These are phyloP conservation scores for Neonectria ditissima DNA, from an alignment of 2,329 filamentous ascomycete species.

Conservation along the genomic window DNA sequence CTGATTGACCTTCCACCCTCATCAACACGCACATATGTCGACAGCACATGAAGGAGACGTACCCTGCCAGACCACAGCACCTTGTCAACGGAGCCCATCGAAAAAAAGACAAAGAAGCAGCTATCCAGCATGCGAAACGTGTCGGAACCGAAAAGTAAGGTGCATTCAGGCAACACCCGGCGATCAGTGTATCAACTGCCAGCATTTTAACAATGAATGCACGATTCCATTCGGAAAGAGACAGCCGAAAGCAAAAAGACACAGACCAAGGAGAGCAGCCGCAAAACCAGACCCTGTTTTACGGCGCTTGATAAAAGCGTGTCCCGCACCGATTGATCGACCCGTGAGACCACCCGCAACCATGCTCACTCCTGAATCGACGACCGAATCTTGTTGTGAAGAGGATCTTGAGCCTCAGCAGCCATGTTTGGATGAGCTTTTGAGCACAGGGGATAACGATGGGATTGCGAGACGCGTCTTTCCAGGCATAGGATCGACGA, in stretches of 20 bases:
- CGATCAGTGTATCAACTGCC: conserved; percentile 12
- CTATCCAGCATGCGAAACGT: conserved; percentile 4
- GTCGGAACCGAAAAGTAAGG: conserved; percentile 13
- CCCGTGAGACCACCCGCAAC: neutral
- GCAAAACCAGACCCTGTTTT: neutral
- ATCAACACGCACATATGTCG: neutral
- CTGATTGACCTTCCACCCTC: neutral
- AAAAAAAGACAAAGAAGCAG: neutral
- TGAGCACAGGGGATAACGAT: neutral
- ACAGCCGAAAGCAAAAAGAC: neutral
- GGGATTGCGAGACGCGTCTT: neutral
- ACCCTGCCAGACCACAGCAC: neutral
- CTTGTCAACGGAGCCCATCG: neutral
- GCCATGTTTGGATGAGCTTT: neutral
- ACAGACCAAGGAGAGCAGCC: neutral
- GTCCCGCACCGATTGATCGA: neutral
- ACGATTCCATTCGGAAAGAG: neutral
- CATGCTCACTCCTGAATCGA: neutral
- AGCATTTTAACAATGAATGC: conserved; percentile 7
- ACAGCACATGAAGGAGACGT: neutral
- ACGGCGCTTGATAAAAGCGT: neutral
- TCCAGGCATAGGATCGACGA: neutral
- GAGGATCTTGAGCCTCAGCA: neutral
- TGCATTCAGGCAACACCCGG: conserved; percentile 2
- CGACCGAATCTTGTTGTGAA: neutral